These are phyloP conservation scores for Phytophthora aleatoria DNA, from an alignment of 352 stramenopile genomes.

Conservation along the genomic window DNA sequence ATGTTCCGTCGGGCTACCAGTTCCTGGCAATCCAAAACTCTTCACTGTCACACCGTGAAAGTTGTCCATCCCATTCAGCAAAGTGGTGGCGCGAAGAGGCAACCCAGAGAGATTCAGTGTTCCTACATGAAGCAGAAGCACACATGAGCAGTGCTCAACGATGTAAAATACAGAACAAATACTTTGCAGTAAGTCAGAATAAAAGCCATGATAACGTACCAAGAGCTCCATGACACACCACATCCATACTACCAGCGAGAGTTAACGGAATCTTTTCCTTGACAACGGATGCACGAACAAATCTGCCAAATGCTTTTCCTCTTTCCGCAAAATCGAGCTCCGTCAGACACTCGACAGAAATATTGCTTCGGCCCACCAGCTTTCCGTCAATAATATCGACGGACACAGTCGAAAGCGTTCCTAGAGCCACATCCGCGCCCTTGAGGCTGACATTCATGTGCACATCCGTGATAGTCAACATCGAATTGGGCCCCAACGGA, in stretches of 20 bases:
- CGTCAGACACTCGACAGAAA: slow-evolving; percentile 70
- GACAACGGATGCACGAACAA: slow-evolving; percentile 70
- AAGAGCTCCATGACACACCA: slow-evolving; percentile 67
- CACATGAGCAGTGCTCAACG: slow-evolving; percentile 7
- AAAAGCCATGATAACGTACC: slow-evolving; percentile 35
- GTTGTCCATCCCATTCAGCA: slow-evolving; percentile 66
- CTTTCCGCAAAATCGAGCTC: slow-evolving; percentile 45
- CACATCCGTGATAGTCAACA: slow-evolving; percentile 61
- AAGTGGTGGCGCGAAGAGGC: slow-evolving; percentile 48
- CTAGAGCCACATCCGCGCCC: slow-evolving; percentile 43
- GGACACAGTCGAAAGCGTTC: slow-evolving; percentile 51
- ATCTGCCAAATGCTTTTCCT: slow-evolving; percentile 61
- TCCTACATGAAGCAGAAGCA: slow-evolving; percentile 30
- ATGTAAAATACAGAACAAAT: background rate
- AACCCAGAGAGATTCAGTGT: slow-evolving; percentile 52
- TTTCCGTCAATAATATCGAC: slow-evolving; percentile 62
- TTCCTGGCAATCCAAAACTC: slow-evolving; percentile 62
- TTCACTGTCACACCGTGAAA: slow-evolving; percentile 66
- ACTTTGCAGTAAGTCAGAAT: background rate
- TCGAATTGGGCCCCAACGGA: slow-evolving; percentile 63
- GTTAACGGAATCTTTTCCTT: slow-evolving; percentile 50
- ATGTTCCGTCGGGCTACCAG: slow-evolving; percentile 30
- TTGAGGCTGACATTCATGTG: slow-evolving; percentile 66
- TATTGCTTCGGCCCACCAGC: slow-evolving; percentile 66
- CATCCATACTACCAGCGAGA: slow-evolving; percentile 60